These are phyloP conservation scores for Umbelopsis sp. DNA, from an alignment of 192 early-diverging fungal genomes.

Conservation along the genomic window DNA sequence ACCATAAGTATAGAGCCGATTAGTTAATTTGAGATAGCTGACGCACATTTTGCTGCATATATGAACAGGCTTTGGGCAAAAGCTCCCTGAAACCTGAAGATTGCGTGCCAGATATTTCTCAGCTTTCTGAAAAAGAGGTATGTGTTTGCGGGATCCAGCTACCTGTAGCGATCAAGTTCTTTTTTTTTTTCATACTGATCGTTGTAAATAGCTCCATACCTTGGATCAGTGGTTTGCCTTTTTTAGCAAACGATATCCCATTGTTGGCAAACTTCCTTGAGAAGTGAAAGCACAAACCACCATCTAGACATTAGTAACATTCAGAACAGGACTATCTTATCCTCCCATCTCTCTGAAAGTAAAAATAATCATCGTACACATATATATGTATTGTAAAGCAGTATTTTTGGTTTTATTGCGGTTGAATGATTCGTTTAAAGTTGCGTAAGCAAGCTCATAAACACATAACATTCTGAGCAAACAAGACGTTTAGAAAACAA, in stretches of 20 bases:
- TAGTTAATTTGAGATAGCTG: not conserved
- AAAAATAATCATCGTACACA: not conserved
- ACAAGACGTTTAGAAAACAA: conserved; percentile 71
- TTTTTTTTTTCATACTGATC: not conserved
- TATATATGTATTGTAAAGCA: not conserved
- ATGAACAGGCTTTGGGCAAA: conserved; percentile 62
- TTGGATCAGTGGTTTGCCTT: conserved; percentile 73
- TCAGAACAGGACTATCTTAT: too few species aligned
- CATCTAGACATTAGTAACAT: too few species aligned
- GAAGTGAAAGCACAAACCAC: too few species aligned
- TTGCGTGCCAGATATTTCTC: conserved; percentile 69
- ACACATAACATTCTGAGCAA: conserved; percentile 12
- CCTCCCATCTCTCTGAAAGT: too few species aligned
- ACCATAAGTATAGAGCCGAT: not conserved
- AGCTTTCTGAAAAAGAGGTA: conserved; percentile 63
- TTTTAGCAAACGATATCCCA: conserved; percentile 72
- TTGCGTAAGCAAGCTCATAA: conserved; percentile 13
- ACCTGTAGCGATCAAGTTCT: not conserved
- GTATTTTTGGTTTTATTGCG: conserved; percentile 11
- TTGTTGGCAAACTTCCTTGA: conserved; percentile 60
- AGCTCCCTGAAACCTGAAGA: conserved; percentile 72
- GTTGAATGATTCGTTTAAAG: conserved; percentile 17
- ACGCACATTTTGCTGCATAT: not conserved
- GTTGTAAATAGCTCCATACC: conserved; percentile 43
- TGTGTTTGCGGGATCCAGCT: not conserved